These are phyloP conservation scores for Butyriboletus loyo DNA, from an alignment of 768 basidiomycete species.

Conservation along the genomic window DNA sequence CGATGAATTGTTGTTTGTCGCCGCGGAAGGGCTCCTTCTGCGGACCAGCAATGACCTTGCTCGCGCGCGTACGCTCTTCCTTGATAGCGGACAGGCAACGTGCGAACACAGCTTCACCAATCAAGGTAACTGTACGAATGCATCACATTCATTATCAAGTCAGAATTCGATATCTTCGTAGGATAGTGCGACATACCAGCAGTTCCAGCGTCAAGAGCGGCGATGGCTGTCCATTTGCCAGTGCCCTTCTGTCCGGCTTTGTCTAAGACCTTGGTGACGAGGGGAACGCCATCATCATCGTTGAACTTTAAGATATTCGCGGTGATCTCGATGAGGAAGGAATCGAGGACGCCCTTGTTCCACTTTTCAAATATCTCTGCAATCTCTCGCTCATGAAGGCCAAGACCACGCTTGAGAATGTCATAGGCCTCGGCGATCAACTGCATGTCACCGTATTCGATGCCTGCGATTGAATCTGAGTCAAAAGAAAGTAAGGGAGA, in stretches of 20 bases:
- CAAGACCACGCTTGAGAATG: slow-evolving; percentile 95
- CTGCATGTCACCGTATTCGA: slow-evolving; percentile 99
- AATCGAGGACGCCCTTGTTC: slow-evolving; percentile 99
- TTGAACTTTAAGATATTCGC: slow-evolving; percentile 96
- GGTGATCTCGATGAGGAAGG: slow-evolving; percentile 98
- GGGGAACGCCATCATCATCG: slow-evolving; percentile 89
- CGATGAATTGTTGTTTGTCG: slow-evolving; percentile 98
- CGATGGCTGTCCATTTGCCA: slow-evolving; percentile 99
- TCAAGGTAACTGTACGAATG: slow-evolving; percentile 76
- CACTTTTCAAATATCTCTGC: slow-evolving; percentile 90
- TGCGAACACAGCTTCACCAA: slow-evolving; percentile 99
- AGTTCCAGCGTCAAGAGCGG: slow-evolving; percentile 89
- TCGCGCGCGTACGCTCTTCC: slow-evolving; percentile 90
- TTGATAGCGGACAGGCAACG: slow-evolving; percentile 98
- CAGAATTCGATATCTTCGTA: slow-evolving; percentile 3
- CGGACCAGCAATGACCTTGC: slow-evolving; percentile 87
- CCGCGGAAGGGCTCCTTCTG: slow-evolving; percentile 92
- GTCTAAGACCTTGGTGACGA: slow-evolving; percentile 93
- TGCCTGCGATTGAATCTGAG: slow-evolving; percentile 53
- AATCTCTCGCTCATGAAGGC: slow-evolving; percentile 82
- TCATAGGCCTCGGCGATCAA: slow-evolving; percentile 98
- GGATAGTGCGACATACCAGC: slow-evolving; percentile 51
- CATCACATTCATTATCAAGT: slow-evolving; percentile 8
- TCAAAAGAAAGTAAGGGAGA: neutral
- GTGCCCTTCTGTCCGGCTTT: slow-evolving; percentile 98